phyloP scores from a whole-genome alignment of 2,329 filamentous ascomycete genomes.

The Beauveria scarabaeidicola region DNA sequence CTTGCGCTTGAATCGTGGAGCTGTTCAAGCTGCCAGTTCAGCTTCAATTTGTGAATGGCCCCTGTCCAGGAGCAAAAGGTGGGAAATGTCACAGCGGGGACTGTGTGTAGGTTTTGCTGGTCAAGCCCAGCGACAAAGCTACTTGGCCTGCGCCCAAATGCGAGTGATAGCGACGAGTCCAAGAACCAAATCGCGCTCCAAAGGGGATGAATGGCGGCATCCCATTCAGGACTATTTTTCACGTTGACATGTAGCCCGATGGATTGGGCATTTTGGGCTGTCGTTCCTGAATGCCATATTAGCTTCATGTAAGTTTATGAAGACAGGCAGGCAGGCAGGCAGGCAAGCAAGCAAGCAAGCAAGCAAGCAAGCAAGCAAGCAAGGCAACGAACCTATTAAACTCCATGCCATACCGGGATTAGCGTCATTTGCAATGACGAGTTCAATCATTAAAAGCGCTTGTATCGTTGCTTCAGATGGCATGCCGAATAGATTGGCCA shows the following conservation, averaged over 20 bases:
- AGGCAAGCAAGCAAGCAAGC: background rate
- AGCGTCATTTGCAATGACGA: background rate
- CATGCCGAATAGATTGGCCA: background rate
- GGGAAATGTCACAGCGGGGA: background rate
- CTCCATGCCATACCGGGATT: background rate
- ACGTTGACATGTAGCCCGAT: background rate
- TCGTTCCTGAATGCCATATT: background rate
- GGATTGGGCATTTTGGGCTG: background rate
- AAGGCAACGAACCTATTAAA: background rate
- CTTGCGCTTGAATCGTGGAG: background rate
- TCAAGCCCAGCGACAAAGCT: background rate
- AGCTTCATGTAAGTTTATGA: background rate
- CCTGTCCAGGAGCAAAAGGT: background rate
- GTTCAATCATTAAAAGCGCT: background rate
- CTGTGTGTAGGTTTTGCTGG: background rate
- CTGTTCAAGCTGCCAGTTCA: background rate
- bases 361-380: no score
- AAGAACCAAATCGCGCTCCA: background rate
- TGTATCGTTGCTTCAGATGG: background rate
- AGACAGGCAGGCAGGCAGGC: background rate
- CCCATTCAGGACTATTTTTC: background rate
- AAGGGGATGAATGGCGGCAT: background rate
- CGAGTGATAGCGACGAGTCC: background rate
- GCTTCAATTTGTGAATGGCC: background rate
- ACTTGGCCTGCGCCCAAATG: background rate